Base-by-base conservation (phyloP, 2,329 filamentous ascomycete species). In the Cladosporium sp. region DNA sequence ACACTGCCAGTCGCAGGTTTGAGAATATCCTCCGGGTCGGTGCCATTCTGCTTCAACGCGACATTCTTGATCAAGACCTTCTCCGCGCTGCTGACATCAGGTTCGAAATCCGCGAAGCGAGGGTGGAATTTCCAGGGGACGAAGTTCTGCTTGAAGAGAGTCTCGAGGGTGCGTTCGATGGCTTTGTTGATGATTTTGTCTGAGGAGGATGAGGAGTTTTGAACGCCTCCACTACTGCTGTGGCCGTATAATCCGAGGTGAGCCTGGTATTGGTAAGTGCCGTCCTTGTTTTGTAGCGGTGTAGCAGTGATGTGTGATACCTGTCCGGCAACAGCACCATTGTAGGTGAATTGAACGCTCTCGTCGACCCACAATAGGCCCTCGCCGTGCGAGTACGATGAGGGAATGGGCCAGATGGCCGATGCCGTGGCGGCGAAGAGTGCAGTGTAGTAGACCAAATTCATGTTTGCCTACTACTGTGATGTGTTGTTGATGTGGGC, bases 121-220 rank as follows among this genome's bases (percentile, higher is more conserved):
- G 85, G 83, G 68, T 90, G 84, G 64, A 95, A 85, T 79, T 89
- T 92, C 91, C 91, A 95, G 0, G 92, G 91, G 18, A 92, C 85
- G 67, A 93, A 88, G 70, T 86, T 87, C 66, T 89, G 80, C 28
- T 85, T 78, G 77, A 93, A 90, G 64, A 94, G 86, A 65, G 84
- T 85, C 26, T 83, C 77, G 68, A 88, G 80, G 11, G 89, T 83
- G 56, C 89, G 84, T 25, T 79, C 70, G 34, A 85, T 79, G 8
- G 83, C 82, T 64, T 76, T 78, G 25, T 79, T 73, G 18, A 85
- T 70, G 13, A 84, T 80, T 14, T 53, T 32, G 14, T 56, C 6
- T 11, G 62, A 64, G 5, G 23, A 8, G 5, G 23, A 8, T 21
- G 54, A 34, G 21, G 23, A 4, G 25, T 48, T 34, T 6, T 57